These are phyloP conservation scores for Torulaspora globosa DNA, from an alignment of 1,139 yeast genomes.

Conservation along the genomic window DNA sequence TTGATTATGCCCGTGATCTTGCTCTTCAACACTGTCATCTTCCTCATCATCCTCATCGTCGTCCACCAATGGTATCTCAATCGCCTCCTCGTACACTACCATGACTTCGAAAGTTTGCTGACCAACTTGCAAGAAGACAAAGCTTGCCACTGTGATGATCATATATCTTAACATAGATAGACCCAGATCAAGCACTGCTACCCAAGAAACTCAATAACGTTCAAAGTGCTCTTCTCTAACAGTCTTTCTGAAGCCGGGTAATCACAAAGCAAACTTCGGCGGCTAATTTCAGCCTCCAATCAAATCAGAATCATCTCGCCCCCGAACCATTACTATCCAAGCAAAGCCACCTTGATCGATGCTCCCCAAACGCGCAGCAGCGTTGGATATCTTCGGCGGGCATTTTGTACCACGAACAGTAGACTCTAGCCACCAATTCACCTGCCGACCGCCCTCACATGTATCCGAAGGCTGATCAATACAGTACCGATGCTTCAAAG, in stretches of 20 bases:
- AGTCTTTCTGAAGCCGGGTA: neutral
- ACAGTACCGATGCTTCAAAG: too few species aligned
- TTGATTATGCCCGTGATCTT: constrained; percentile 12
- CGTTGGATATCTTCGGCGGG: too few species aligned
- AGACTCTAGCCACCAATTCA: too few species aligned
- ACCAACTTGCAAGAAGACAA: neutral
- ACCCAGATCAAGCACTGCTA: neutral
- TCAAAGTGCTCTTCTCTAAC: neutral
- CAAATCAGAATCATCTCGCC: too few species aligned
- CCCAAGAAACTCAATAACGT: neutral
- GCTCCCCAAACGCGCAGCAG: too few species aligned
- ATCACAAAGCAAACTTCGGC: neutral
- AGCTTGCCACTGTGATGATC: too few species aligned
- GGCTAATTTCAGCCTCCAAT: neutral
- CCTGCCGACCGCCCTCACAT: too few species aligned
- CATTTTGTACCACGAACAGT: too few species aligned
- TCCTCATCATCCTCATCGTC: constrained; percentile 21
- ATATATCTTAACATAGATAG: too few species aligned
- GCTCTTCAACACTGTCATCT: constrained; percentile 12
- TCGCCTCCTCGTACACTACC: constrained; percentile 23
- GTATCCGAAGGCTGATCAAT: too few species aligned
- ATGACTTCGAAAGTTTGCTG: constrained; percentile 14
- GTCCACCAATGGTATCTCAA: constrained; percentile 19
- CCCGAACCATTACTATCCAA: too few species aligned
- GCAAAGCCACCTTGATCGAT: too few species aligned